Percentiles rank a stretch among this genome's conserved stretches.
These are phyloP conservation scores for Eucalyptus sideroxylon DNA, from an alignment of 345 rosid species.

Conservation along the genomic window DNA sequence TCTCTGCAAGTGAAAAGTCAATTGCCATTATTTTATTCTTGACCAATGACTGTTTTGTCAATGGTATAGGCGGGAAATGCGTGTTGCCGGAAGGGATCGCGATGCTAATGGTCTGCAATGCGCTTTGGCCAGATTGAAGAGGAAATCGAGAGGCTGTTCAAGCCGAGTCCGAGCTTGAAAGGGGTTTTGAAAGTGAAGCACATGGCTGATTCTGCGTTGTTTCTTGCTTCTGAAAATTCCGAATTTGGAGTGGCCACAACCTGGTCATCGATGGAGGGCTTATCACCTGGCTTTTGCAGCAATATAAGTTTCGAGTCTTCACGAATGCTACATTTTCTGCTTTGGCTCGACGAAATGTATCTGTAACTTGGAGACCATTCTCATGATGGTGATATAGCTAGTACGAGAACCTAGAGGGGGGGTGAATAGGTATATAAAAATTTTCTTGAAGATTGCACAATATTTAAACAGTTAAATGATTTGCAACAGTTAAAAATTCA, in stretches of 20 bases:
- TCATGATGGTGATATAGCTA: too few species aligned
- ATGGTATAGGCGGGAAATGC: slow-evolving; percentile 24
- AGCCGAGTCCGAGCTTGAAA: background rate
- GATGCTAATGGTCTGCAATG: background rate
- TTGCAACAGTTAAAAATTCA: too few species aligned
- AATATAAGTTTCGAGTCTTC: background rate
- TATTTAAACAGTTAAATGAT: too few species aligned
- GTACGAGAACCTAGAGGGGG: too few species aligned
- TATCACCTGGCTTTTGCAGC: background rate
- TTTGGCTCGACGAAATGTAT: background rate
- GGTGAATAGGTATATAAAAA: too few species aligned
- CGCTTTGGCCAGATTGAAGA: background rate
- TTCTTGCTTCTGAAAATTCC: slow-evolving; percentile 16
- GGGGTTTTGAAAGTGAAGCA: slow-evolving; percentile 9
- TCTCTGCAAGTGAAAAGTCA: background rate
- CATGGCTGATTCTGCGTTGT: slow-evolving; percentile 21
- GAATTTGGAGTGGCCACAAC: slow-evolving; percentile 12
- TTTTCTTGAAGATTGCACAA: too few species aligned
- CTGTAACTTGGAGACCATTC: background rate
- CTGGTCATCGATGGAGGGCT: background rate
- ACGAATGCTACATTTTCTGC: background rate
- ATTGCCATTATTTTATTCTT: background rate
- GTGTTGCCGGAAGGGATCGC: background rate
- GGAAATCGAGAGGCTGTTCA: background rate
- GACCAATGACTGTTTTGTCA: background rate